Percentiles rank a stretch among this genome's conserved stretches.
Evolutionary conservation across 352 stramenopile species (phyloP).

Genomic region (Phytophthora colocasiae): DNA sequence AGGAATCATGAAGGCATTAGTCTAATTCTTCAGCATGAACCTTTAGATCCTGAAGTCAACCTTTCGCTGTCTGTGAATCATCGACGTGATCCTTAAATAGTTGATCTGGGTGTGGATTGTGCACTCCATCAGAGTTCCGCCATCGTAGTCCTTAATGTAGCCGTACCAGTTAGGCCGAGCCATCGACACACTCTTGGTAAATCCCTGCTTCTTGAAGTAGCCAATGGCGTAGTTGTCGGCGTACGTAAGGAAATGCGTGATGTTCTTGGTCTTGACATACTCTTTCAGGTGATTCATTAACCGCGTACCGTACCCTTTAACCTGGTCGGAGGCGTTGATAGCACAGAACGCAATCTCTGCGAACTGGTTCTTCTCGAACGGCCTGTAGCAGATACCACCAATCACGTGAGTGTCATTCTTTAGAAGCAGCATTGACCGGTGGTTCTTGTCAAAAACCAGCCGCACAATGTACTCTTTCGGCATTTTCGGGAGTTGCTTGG

Average conservation of each 20-base stretch:
- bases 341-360: conserved; percentile 99
- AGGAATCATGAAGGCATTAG: conserved; percentile 9
- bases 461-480: conserved; percentile 99
- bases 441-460: conserved; percentile 97
- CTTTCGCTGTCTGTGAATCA: conserved; percentile 95
- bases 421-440: conserved; percentile 94
- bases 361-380: conserved; percentile 95
- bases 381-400: conserved; percentile 98
- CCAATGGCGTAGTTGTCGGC: conserved; percentile 99
- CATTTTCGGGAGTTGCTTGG: conserved; percentile 99
- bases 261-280: conserved; percentile 92
- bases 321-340: conserved; percentile 96
- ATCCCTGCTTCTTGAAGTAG: conserved; percentile 99
- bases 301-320: conserved; percentile 97
- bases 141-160: conserved; percentile 99
- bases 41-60: conserved; percentile 49
- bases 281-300: conserved; percentile 99
- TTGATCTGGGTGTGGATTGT: conserved; percentile 98
- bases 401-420: conserved; percentile 95
- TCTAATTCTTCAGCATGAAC: neutral
- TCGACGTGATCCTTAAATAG: conserved; percentile 96
- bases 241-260: conserved; percentile 98
- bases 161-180: conserved; percentile 92
- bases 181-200: conserved; percentile 91
- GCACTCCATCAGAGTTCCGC: conserved; percentile 99